Base-by-base conservation (phyloP, 768 basidiomycete genomes). In the Kwoniella pini region DNA sequence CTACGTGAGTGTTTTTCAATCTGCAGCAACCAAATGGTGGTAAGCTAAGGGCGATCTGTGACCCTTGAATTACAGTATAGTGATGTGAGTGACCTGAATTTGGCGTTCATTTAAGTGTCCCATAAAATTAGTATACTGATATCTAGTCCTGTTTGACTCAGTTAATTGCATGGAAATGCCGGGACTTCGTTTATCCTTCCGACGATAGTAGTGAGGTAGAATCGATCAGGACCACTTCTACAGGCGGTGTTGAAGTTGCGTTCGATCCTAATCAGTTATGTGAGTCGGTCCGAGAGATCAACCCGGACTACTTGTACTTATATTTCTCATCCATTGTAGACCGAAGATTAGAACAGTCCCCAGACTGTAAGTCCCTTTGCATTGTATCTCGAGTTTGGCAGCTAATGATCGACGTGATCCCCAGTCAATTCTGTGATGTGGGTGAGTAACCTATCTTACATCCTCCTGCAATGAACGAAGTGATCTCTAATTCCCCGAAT, bases 401-500 rank as follows among this genome's bases (percentile, higher is more conserved):
- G n/a, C n/a, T n/a, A n/a, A n/a, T n/a, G n/a, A n/a, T n/a, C n/a
- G n/a, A n/a, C n/a, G 9, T 9, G 9, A 21, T 49, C 19, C 46
- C 19, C 31, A 71, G 70, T 68, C 67, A 68, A 65, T 36, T 40
- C 51, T 9, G 54, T 65, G 19, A 54, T 59, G 21, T 65, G 63
- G 63, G 63, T 60, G 45, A 58, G 57, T 59, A 30, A 15, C 7
- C 33, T 36, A 15, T 36, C 33, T n/a, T n/a, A n/a, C n/a, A 36
- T 36, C 33, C 15, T 36, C 33, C 33, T 36, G n/a, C n/a, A n/a
- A n/a, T n/a, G n/a, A n/a, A n/a, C n/a, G n/a, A n/a, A n/a, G n/a
- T n/a, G n/a, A n/a, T n/a, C n/a, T n/a, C n/a, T n/a, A n/a, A n/a
- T n/a, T n/a, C n/a, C n/a, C 15, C 7, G 33, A 36, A 7, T 36